Base-by-base conservation (phyloP, 768 basidiomycete genomes). In the Tricholoma sp. region DNA sequence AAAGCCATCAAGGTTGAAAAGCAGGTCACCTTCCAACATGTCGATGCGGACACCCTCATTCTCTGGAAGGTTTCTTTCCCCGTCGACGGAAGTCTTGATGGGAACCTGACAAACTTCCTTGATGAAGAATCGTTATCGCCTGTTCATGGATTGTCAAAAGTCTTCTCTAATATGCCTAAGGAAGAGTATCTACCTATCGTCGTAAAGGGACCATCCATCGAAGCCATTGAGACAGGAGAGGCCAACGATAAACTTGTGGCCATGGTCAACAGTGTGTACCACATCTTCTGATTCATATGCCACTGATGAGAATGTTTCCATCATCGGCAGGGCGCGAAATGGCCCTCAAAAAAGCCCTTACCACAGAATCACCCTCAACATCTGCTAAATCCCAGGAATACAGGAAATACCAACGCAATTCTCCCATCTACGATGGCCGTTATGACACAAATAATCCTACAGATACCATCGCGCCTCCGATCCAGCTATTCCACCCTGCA, bases 401-500 rank as follows among this genome's bases (percentile, higher is more conserved):
- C 45, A 49, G 16, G 21, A 34, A 34, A 16, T 32, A 56, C 12
- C 55, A 56, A 56, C 16, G 18, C 24, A 35, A 56, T 35, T 22
- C 31, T 22, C 43, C 59, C 31, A 66, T 66, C 55, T 65, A 63
- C 46, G 62, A 66, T 52, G 65, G 65, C 31, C 62, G 62, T 57
- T 66, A 63, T 57, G 52, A 61, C 22, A 56, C 55, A 47, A 55
- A 19, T n/a, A 50, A 19, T 31, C 59, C 61, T 24, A 60, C 52
- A 35, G 54, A 57, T 46, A 64, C 59, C 24, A 32, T 63, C 18
- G 57, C 61, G n/a, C 65, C 63, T 55, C 67, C 65, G 14, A 54
- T 69, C 49, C 60, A 66, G 58, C 35, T 67, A 41, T 67, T 63
- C 57, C 63, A 69, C 59, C 64, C 63, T 9, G 65, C 54, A 52